phyloP scores from a whole-genome alignment of 768 basidiomycete species.

The Termitomyces sp. region DNA sequence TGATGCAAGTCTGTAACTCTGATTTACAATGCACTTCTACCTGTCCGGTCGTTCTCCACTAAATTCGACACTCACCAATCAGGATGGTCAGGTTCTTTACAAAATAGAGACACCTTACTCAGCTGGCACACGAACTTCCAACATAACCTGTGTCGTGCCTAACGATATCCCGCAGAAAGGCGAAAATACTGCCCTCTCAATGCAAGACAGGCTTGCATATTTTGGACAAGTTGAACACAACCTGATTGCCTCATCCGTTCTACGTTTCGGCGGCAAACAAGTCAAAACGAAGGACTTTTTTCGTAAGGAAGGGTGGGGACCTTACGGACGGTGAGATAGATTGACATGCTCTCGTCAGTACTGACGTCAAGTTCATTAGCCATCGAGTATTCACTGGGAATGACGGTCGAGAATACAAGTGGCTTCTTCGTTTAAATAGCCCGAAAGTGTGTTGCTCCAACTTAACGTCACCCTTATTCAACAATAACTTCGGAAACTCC shows the following conservation, averaged over 20 bases:
- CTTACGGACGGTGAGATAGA: conserved; percentile 11
- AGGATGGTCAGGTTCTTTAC: conserved; percentile 17
- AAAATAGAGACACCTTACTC: conserved; percentile 12
- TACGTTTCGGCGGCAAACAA: conserved; percentile 22
- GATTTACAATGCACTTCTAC: conserved; percentile 14
- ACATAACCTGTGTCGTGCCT: conserved; percentile 9
- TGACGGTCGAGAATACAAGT: conserved; percentile 18
- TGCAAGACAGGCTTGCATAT: conserved; percentile 10
- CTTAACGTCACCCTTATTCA: not conserved
- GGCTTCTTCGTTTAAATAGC: conserved; percentile 6
- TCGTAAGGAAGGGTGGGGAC: conserved; percentile 15
- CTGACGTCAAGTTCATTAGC: not conserved
- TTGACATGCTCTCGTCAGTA: not conserved
- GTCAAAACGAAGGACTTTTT: conserved; percentile 21
- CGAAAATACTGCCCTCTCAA: not conserved
- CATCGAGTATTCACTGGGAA: conserved; percentile 17
- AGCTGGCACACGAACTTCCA: conserved; percentile 1
- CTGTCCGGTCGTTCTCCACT: conserved; percentile 10
- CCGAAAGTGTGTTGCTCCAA: conserved; percentile 5
- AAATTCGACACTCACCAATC: conserved; percentile 16
- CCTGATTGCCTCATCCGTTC: conserved; percentile 15
- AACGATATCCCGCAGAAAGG: not conserved
- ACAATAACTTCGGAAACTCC: not conserved
- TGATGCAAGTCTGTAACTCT: too few species aligned
- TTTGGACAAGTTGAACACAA: conserved; percentile 9